These are phyloP conservation scores for Paraphaeosphaeria sporulosa DNA, from an alignment of 2,329 filamentous ascomycete genomes.

Conservation along the genomic window DNA sequence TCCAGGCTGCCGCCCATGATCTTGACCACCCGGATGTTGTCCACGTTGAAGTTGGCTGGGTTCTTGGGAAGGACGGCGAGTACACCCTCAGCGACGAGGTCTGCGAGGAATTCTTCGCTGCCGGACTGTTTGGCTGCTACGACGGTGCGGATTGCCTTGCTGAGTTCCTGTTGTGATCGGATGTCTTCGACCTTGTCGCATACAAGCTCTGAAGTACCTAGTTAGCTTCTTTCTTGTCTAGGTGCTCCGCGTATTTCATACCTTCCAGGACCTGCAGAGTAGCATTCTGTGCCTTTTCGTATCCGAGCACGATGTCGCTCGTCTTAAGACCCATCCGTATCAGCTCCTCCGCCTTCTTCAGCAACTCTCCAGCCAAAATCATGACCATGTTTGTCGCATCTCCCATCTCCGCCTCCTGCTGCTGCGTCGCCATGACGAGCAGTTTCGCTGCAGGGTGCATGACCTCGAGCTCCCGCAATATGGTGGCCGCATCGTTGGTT, in stretches of 20 bases:
- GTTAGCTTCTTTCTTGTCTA: conserved; percentile 24
- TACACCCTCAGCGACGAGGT: conserved; percentile 83
- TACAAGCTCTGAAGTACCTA: conserved; percentile 68
- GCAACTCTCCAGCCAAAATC: conserved; percentile 89
- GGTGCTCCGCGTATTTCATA: conserved; percentile 34
- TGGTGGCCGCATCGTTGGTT: conserved; percentile 96
- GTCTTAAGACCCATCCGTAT: conserved; percentile 97
- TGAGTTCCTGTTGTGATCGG: conserved; percentile 79
- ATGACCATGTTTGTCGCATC: conserved; percentile 99
- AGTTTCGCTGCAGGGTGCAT: conserved; percentile 98
- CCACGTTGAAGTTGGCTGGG: conserved; percentile 94
- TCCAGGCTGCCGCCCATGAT: conserved; percentile 98
- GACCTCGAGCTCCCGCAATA: conserved; percentile 95
- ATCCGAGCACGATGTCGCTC: conserved; percentile 95
- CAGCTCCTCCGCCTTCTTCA: conserved; percentile 97
- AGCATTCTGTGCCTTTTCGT: conserved; percentile 91
- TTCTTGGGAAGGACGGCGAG: conserved; percentile 95
- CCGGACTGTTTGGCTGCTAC: conserved; percentile 97
- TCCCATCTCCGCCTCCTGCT: conserved; percentile 99
- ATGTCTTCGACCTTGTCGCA: conserved; percentile 92
- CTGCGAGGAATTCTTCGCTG: conserved; percentile 85
- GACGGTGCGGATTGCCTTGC: conserved; percentile 94
- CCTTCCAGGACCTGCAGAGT: conserved; percentile 83
- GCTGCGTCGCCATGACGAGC: conserved; percentile 97
- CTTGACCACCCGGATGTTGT: conserved; percentile 98